Evolutionary conservation across 495 filamentous ascomycete species (phyloP).

Genomic region (Penicillium angulare): DNA sequence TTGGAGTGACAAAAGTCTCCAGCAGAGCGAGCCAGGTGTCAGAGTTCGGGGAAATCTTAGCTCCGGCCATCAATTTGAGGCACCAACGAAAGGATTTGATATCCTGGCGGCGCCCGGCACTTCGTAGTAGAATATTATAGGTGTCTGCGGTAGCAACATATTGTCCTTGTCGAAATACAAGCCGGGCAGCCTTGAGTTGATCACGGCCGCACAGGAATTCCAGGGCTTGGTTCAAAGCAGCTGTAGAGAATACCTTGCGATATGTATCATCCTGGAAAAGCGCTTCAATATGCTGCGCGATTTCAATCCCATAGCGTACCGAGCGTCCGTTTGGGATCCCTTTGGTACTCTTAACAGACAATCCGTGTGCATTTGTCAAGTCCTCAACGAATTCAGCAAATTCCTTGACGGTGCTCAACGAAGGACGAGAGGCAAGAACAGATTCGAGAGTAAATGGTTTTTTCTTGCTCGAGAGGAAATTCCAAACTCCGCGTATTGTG

Average conservation of each 20-base stretch:
- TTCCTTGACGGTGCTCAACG: slow-evolving; percentile 25
- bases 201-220: slow-evolving; percentile 34
- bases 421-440: slow-evolving; percentile 3
- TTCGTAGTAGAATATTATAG: slow-evolving; percentile 44
- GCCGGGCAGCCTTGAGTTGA: slow-evolving; percentile 24
- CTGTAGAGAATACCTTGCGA: slow-evolving; percentile 32
- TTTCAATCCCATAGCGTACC: slow-evolving; percentile 8
- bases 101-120: slow-evolving; percentile 36
- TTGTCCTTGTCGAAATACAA: slow-evolving; percentile 29
- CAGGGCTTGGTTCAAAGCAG: slow-evolving; percentile 41
- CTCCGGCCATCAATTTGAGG: slow-evolving; percentile 32
- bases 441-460: slow-evolving; percentile 8
- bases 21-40: slow-evolving; percentile 47
- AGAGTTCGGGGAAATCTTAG: slow-evolving; percentile 36
- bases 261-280: slow-evolving; percentile 26
- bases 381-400: slow-evolving; percentile 37
- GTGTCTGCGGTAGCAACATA: slow-evolving; percentile 40
- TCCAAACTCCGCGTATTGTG: slow-evolving; percentile 36
- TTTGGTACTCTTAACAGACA: no score
- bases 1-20: slow-evolving; percentile 28
- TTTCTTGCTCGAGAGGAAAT: neutral
- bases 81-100: slow-evolving; percentile 28
- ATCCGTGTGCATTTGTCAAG: slow-evolving; percentile 19
- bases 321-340: no score
- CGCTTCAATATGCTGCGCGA: slow-evolving; percentile 16